These are phyloP conservation scores for Aureobasidium sp. DNA, from an alignment of 2,329 filamentous ascomycete genomes.

Conservation along the genomic window DNA sequence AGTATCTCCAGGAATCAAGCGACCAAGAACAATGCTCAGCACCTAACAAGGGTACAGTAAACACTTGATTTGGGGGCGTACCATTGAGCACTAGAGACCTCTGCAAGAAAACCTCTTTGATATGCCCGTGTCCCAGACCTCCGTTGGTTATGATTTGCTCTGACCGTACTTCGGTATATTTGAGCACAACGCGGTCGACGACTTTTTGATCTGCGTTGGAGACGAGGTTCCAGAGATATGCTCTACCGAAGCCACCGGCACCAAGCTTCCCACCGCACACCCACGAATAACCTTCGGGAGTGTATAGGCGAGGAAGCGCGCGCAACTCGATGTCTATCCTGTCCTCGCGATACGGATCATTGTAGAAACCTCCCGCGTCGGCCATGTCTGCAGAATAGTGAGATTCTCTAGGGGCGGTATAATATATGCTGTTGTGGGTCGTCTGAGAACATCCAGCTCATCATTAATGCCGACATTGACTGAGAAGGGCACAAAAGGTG, in stretches of 20 bases:
- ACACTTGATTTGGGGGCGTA: neutral
- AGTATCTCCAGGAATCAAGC: slow-evolving; percentile 1
- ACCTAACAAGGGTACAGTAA: neutral
- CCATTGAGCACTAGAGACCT: neutral
- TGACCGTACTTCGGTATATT: neutral
- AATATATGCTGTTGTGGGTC: neutral
- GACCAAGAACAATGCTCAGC: slow-evolving; percentile 5
- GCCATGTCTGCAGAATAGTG: neutral
- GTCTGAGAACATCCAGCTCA: too few relatives aligned
- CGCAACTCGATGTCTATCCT: neutral
- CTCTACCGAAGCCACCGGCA: neutral
- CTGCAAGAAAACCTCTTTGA: neutral
- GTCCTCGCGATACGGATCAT: neutral
- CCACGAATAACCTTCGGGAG: neutral
- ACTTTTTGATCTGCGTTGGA: neutral
- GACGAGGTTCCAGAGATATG: slow-evolving; percentile 11
- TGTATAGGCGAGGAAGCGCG: neutral
- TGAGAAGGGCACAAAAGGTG: neutral
- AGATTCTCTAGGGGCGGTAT: neutral
- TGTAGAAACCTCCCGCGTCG: neutral
- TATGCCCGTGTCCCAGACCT: neutral
- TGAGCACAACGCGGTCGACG: neutral
- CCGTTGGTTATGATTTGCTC: neutral
- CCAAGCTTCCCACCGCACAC: neutral
- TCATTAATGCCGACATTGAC: too few relatives aligned